A percentile compares a stretch with the other conserved stretches of the same genome.
Evolutionary conservation across 129 eudicot species (phyloP).

Genomic region (Artemisia annua): DNA sequence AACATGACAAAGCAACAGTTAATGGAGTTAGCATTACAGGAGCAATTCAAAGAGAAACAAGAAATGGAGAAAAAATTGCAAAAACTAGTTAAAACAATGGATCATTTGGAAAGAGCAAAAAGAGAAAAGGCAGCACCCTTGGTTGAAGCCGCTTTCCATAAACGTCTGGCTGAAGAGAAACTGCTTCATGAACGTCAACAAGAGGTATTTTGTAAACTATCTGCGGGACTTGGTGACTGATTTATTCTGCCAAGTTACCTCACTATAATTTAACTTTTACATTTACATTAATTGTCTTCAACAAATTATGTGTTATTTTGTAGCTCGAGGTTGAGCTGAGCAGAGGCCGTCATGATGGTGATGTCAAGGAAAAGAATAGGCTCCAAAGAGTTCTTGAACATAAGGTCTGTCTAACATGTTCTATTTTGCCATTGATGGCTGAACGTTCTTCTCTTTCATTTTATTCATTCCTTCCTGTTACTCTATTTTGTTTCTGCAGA

Average conservation of each 20-base stretch:
- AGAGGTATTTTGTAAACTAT: conserved; percentile 4
- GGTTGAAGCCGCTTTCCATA: too few species aligned
- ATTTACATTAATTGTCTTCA: neutral
- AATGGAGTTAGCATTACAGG: too few species aligned
- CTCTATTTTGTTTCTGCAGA: conserved; percentile 29
- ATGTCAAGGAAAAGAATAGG: conserved; percentile 70
- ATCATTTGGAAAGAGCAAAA: too few species aligned
- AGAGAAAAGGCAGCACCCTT: too few species aligned
- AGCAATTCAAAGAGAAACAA: too few species aligned
- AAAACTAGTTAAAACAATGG: too few species aligned
- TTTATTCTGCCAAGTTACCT: too few species aligned
- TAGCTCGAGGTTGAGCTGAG: conserved; percentile 71
- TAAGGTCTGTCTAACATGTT: conserved; percentile 40
- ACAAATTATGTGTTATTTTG: neutral
- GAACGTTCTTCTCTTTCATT: neutral
- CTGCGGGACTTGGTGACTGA: too few species aligned
- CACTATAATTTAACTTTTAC: neutral
- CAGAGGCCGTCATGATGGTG: conserved; percentile 67
- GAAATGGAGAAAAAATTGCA: too few species aligned
- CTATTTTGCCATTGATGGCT: neutral
- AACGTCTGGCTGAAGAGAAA: too few species aligned
- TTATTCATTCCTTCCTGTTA: neutral
- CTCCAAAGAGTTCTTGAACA: conserved; percentile 48
- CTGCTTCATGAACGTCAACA: too few species aligned
- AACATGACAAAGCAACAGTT: too few species aligned